Conservation (phyloP, 768 basidiomycete species). For the Agrocybe praecox region DNA sequence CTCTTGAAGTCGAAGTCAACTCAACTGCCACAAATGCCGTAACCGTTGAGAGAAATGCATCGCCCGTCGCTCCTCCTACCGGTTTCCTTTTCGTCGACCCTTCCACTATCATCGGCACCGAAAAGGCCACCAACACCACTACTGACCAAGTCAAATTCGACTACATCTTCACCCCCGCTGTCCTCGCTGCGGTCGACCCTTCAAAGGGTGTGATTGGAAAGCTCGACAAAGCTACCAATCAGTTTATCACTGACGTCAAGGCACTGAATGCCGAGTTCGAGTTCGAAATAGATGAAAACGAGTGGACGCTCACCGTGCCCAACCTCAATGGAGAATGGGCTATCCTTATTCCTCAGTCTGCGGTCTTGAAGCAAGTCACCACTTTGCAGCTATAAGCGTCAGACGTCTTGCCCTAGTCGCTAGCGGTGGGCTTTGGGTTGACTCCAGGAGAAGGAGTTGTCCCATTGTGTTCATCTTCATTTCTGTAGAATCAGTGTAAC, state of each 20-base stretch:
- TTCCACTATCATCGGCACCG: slow-evolving; percentile 3
- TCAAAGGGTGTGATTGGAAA: slow-evolving; percentile 15
- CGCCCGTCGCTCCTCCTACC: slow-evolving; percentile 9
- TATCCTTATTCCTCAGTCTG: slow-evolving; percentile 11
- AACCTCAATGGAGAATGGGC: slow-evolving; percentile 18
- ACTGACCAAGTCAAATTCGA: slow-evolving; percentile 12
- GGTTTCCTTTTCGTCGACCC: slow-evolving; percentile 17
- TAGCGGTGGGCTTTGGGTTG: too few relatives aligned
- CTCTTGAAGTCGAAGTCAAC: slow-evolving; percentile 10
- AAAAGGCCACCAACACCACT: slow-evolving; percentile 4
- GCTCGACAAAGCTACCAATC: slow-evolving; percentile 7
- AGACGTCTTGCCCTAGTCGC: too few relatives aligned
- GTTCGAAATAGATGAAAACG: slow-evolving; percentile 14
- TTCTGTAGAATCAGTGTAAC: too few relatives aligned
- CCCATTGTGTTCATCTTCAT: too few relatives aligned
- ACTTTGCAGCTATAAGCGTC: neutral
- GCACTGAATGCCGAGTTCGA: slow-evolving; percentile 12
- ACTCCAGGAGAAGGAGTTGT: too few relatives aligned
- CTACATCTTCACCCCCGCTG: slow-evolving; percentile 13
- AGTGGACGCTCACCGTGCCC: slow-evolving; percentile 13
- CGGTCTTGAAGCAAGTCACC: neutral
- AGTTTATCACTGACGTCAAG: slow-evolving; percentile 7
- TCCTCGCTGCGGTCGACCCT: slow-evolving; percentile 4
- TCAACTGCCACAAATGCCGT: slow-evolving; percentile 3
- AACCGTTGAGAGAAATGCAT: slow-evolving; percentile 6